phyloP scores from a whole-genome alignment of 139 green algal species.

The Haematococcus lacustris region DNA sequence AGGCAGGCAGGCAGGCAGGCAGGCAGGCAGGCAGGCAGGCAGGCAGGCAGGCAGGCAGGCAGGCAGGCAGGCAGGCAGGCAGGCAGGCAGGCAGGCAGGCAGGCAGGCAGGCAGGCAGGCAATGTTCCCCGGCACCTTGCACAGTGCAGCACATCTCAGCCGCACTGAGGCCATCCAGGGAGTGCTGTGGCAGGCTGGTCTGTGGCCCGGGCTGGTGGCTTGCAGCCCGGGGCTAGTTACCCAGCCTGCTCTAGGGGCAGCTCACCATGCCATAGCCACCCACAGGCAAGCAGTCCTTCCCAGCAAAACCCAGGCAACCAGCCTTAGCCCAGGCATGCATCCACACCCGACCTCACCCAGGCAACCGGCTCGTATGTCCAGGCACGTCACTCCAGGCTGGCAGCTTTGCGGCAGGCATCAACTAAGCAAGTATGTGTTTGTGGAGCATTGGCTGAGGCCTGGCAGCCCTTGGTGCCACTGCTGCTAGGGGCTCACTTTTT shows the following conservation, averaged over 20 bases:
- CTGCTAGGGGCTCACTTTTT: too few relatives aligned
- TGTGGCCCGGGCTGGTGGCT: too few relatives aligned
- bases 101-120: neutral
- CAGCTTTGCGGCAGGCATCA: too few relatives aligned
- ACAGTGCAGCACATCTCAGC: neutral
- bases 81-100: neutral
- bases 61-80: neutral
- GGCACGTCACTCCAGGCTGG: neutral
- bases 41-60: neutral
- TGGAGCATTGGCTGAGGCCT: too few relatives aligned
- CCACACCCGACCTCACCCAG: neutral
- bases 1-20: neutral
- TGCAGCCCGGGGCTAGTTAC: too few relatives aligned
- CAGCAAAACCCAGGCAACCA: too few relatives aligned
- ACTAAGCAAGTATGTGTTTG: too few relatives aligned
- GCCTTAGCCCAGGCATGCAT: neutral
- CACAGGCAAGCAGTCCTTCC: too few relatives aligned
- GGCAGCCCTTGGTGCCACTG: too few relatives aligned
- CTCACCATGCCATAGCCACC: too few relatives aligned
- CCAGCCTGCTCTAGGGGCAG: too few relatives aligned
- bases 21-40: neutral
- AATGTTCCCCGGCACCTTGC: conserved; percentile 11
- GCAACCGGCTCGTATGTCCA: neutral
- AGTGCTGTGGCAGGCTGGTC: neutral
- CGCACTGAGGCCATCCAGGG: neutral